Percentiles rank a stretch among this genome's conserved stretches.
Conservation (phyloP, 352 stramenopile species). For the Phytophthora hibernalis region DNA sequence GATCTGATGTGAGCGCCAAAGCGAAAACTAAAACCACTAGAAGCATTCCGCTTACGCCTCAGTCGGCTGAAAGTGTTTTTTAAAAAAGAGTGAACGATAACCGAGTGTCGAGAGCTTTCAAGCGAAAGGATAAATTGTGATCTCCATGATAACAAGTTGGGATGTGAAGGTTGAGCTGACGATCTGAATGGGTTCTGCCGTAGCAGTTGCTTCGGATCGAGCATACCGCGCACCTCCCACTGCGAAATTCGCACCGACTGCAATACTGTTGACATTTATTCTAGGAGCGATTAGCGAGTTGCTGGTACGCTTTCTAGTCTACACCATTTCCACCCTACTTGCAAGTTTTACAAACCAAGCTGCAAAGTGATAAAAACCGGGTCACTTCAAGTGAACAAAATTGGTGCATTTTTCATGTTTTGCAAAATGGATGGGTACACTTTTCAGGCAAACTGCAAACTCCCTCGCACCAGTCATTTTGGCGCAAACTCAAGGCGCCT, state of each 20-base stretch:
- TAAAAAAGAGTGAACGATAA: not conserved
- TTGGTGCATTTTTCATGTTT: no score
- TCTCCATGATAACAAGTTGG: conserved; percentile 10
- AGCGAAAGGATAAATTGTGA: not conserved
- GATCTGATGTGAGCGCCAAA: not conserved
- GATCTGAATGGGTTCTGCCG: not conserved
- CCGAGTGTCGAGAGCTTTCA: not conserved
- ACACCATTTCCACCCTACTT: no score
- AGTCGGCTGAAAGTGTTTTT: not conserved
- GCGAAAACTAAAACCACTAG: conserved; percentile 9
- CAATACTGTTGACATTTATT: not conserved
- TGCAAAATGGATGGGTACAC: no score
- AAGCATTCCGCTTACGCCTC: conserved; percentile 1
- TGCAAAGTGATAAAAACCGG: no score
- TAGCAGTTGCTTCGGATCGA: not conserved
- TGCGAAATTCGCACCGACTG: no score
- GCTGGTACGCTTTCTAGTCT: no score
- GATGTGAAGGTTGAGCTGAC: conserved; percentile 11
- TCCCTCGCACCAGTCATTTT: no score
- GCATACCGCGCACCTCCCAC: not conserved
- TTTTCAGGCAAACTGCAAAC: no score
- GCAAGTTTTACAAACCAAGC: no score
- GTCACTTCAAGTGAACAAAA: no score
- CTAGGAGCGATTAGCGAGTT: not conserved
- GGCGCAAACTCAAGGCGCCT: no score